Evolutionary conservation across 2,329 filamentous ascomycete species (phyloP).

Genomic region (Chrysoporthe austroafricana): DNA sequence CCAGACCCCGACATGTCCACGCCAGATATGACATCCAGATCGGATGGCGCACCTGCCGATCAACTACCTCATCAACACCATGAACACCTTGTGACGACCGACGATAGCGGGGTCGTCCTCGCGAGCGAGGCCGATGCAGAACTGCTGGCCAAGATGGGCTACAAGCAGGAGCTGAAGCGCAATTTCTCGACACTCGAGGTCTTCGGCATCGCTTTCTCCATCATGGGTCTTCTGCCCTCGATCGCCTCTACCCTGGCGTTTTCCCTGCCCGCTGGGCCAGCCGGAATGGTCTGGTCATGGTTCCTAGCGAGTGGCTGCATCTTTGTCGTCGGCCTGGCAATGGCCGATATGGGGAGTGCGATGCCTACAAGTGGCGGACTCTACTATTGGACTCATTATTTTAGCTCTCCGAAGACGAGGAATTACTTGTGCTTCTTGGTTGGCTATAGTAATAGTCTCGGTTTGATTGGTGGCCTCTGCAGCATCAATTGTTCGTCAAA

Average conservation of each 20-base stretch:
- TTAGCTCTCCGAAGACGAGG: conserved; percentile 55
- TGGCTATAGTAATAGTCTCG: conserved; percentile 64
- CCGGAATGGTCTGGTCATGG: conserved; percentile 67
- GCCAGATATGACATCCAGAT: conserved; percentile 12
- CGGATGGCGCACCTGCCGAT: conserved; percentile 13
- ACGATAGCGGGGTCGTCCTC: conserved; percentile 31
- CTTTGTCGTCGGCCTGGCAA: conserved; percentile 62
- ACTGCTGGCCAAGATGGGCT: conserved; percentile 32
- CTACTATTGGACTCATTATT: conserved; percentile 50
- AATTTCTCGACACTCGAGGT: conserved; percentile 67
- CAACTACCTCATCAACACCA: conserved; percentile 20
- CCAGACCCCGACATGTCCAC: conserved; percentile 18
- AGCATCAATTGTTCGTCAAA: conserved; percentile 55
- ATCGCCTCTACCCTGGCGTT: conserved; percentile 63
- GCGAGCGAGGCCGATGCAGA: conserved; percentile 31
- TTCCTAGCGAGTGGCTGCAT: conserved; percentile 61
- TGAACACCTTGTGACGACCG: conserved; percentile 24
- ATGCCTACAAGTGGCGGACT: conserved; percentile 64
- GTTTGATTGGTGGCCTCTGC: conserved; percentile 63
- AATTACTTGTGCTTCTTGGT: conserved; percentile 64
- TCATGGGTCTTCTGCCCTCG: conserved; percentile 65
- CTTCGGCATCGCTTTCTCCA: conserved; percentile 62
- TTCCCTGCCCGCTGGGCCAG: conserved; percentile 62
- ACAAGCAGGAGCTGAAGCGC: conserved; percentile 62
- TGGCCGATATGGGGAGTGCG: conserved; percentile 56